These are phyloP conservation scores for Sextonia rubra DNA, from an alignment of 164 flowering plant genomes.

Conservation along the genomic window DNA sequence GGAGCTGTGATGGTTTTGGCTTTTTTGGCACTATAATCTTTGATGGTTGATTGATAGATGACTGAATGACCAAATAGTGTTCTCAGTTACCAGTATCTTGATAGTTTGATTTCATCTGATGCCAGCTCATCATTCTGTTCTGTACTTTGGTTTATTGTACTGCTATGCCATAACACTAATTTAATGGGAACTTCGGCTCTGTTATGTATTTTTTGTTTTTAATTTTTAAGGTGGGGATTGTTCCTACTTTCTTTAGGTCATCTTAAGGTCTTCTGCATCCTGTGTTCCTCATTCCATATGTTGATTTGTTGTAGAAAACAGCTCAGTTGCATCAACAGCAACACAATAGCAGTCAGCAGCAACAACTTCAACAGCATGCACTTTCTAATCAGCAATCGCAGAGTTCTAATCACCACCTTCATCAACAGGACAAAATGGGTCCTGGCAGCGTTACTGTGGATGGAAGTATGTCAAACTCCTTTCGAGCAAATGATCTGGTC, in stretches of 20 bases:
- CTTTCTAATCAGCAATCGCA: conserved; percentile 77
- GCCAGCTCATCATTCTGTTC: too few relatives aligned
- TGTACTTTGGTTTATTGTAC: too few relatives aligned
- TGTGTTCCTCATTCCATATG: conserved; percentile 9
- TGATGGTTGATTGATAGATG: too few relatives aligned
- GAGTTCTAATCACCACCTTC: conserved; percentile 66
- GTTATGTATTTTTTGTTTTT: background rate
- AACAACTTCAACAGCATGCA: conserved; percentile 63
- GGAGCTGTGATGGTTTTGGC: too few relatives aligned
- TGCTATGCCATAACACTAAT: too few relatives aligned
- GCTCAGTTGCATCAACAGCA: conserved; percentile 57
- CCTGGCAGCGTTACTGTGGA: conserved; percentile 65
- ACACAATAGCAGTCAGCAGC: conserved; percentile 48
- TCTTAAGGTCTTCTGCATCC: background rate
- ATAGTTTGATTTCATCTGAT: too few relatives aligned
- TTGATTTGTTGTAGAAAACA: conserved; percentile 52
- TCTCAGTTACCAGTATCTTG: too few relatives aligned
- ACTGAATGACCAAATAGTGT: too few relatives aligned
- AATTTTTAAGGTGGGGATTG: background rate
- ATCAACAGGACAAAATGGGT: conserved; percentile 69
- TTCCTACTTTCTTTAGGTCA: background rate
- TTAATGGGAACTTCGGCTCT: too few relatives aligned
- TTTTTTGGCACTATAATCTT: too few relatives aligned
- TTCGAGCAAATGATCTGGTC: conserved; percentile 95
- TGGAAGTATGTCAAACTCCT: conserved; percentile 85